Base-by-base conservation (phyloP, 73 alveolate species). In the Tetrahymena borealis region DNA sequence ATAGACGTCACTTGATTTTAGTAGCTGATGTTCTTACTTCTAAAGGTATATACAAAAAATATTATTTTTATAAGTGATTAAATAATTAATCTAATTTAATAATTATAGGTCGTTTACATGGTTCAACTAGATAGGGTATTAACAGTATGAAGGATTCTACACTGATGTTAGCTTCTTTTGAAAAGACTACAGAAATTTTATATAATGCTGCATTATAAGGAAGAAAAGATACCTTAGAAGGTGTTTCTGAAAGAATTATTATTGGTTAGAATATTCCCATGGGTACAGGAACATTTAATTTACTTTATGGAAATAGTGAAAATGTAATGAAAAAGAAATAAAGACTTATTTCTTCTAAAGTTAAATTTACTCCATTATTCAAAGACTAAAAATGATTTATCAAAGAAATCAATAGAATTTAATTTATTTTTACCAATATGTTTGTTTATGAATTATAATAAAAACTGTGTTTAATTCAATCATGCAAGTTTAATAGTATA, bases 231-330 rank as follows among this genome's bases (percentile, higher is more conserved):
- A 79, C 95, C 4, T 60, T 93, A 92, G 91, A 93, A 79, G 93
- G 95, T 39, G 95, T 90, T 32, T 93, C 95, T 40, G 36, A 93
- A 93, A 39, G 95, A 37, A 90, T 93, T 16, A 93, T 93, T 8
- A 93, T 85, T 31, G 95, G 95, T 40, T 40, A 93, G 20, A 93
- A 93, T 85, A 91, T 85, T 32, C 93, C 93, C 10, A 38, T 60
- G 78, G 95, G 95, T 20, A 93, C 95, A 33, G 95, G 95, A 9
- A 79, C 91, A 92, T 93, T 93, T 85, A 92, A 93, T 85, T 20
- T 93, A 31, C 90, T 93, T 85, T 93, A 85, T 35, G 94, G 94
- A 40, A 32, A 40, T 20, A 35, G 39, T 18, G 39, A 33, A 38
- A 91, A n/a, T 18, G 77, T 90, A 0, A 36, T 16, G 85, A 90